These are phyloP conservation scores for Plasmodium fragile DNA, from an alignment of 169 alveolate species.

Conservation along the genomic window DNA sequence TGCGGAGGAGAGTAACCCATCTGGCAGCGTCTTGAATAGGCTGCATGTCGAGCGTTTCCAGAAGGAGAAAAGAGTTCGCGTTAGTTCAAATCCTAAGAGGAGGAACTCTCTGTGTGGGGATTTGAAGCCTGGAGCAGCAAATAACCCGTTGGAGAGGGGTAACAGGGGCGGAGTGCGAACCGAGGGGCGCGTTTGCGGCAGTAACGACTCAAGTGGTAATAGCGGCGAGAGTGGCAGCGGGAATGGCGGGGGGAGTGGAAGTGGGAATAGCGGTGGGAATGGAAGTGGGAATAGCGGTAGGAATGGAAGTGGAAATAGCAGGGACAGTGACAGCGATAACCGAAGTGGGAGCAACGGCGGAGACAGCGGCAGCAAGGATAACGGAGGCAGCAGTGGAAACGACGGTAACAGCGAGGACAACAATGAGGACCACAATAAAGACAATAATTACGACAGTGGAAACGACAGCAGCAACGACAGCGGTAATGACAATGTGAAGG, in stretches of 20 bases:
- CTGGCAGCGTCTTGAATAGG: background rate
- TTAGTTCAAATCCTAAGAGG: background rate
- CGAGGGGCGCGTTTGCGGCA: background rate
- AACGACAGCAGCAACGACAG: constrained; percentile 3
- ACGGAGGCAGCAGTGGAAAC: background rate
- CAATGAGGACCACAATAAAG: background rate
- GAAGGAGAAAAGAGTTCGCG: background rate
- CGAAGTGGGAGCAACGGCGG: background rate
- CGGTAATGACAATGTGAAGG: background rate
- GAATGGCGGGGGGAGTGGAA: background rate
- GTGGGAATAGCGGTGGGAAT: background rate
- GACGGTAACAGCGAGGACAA: background rate
- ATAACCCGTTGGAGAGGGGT: background rate
- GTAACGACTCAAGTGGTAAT: background rate
- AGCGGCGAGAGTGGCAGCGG: background rate
- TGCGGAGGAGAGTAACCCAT: background rate
- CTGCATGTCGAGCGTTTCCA: background rate
- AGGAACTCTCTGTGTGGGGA: background rate
- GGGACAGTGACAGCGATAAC: background rate
- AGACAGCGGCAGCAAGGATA: background rate
- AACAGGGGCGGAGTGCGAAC: background rate
- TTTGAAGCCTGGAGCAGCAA: background rate
- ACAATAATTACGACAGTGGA: background rate
- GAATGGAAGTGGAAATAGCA: background rate
- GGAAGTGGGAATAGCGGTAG: background rate